Base-by-base conservation (phyloP, 2,329 filamentous ascomycete species). In the Calonectria naviculata region DNA sequence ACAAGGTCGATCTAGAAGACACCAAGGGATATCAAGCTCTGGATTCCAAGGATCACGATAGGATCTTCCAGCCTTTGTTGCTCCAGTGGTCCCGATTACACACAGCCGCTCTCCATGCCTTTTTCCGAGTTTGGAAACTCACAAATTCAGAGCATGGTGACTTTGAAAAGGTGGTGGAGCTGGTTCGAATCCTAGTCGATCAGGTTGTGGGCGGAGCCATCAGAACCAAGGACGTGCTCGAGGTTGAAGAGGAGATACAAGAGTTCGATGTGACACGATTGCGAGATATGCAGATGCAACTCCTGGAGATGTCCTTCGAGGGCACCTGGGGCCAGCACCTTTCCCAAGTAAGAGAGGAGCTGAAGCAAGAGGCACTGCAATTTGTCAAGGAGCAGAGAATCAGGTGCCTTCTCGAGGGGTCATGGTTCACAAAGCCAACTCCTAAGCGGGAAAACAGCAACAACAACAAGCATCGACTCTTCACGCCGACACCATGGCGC, bases 351-450 rank as follows among this genome's bases (percentile, higher is more conserved):
- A 93, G 95, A 38, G 95, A 98, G 66, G 95, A 97, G 81, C 88
- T 98, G 52, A 93, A 94, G 76, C 92, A 96, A 78, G 97, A 99
- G 83, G 95, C 96, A 13, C 85, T 98, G 65, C 94, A 98, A 79
- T 99, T 99, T 80, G 94, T 98, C 83, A 98, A 98, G 83, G 97
- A 99, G 84, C 97, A 99, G 83, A 92, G 97, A 42, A 94, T 98
- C 72, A 90, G 97, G 65, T 98, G 95, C 80, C 86, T 99, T 44
- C 89, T 98, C 5, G 90, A 94, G 75, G 97, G 97, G 8, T 92
- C 93, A 12, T 99, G 97, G 97, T 99, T 98, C 84, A 81, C 85
- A 81, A 84, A 88, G 82, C 82, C 88, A 6, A 79, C 83, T 13
- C 81, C 85, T 62, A 83, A 79, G 72, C 81, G 83, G 60, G 81